These are phyloP conservation scores for Trichopus zeylanicus DNA, from an alignment of 116 monocot species.

Conservation along the genomic window DNA sequence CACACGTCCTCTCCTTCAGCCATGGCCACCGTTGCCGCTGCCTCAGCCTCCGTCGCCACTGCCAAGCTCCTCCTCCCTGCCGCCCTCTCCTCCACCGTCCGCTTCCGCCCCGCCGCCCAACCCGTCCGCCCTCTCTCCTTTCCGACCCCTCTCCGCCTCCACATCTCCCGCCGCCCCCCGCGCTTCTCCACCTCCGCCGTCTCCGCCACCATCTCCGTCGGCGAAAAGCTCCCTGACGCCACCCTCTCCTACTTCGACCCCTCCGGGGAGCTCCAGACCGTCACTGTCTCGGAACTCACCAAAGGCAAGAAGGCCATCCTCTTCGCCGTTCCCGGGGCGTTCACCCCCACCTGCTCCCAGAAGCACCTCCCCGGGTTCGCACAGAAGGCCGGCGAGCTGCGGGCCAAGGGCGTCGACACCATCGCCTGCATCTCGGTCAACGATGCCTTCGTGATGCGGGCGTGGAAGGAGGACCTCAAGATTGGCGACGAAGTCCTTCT, in stretches of 20 bases:
- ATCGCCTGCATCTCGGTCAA: slow-evolving; percentile 37
- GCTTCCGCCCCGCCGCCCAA: background rate
- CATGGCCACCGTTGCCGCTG: too few relatives aligned
- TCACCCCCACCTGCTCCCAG: slow-evolving; percentile 34
- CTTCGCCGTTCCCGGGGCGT: slow-evolving; percentile 10
- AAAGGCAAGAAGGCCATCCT: background rate
- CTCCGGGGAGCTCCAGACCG: slow-evolving; percentile 16
- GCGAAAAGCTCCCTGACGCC: slow-evolving; percentile 31
- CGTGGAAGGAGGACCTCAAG: slow-evolving; percentile 29
- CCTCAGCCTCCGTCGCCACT: too few relatives aligned
- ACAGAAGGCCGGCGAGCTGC: slow-evolving; percentile 29
- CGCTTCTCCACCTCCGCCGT: background rate
- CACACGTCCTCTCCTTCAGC: too few relatives aligned
- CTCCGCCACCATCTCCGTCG: slow-evolving; percentile 21
- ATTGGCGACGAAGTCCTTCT: slow-evolving; percentile 22
- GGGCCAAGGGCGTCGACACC: slow-evolving; percentile 28
- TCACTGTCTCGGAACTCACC: slow-evolving; percentile 18
- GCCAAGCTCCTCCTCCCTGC: too few relatives aligned
- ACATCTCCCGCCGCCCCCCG: too few relatives aligned
- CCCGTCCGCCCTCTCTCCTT: too few relatives aligned
- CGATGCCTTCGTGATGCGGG: slow-evolving; percentile 32
- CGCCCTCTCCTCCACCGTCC: background rate
- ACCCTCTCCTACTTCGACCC: slow-evolving; percentile 25
- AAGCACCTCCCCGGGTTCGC: slow-evolving; percentile 34
- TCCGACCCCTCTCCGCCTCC: too few relatives aligned